Percentiles rank a stretch among this genome's conserved stretches.
phyloP scores from a whole-genome alignment of 176 grass and related monocot genomes.

The Oropetium thomaeum region DNA sequence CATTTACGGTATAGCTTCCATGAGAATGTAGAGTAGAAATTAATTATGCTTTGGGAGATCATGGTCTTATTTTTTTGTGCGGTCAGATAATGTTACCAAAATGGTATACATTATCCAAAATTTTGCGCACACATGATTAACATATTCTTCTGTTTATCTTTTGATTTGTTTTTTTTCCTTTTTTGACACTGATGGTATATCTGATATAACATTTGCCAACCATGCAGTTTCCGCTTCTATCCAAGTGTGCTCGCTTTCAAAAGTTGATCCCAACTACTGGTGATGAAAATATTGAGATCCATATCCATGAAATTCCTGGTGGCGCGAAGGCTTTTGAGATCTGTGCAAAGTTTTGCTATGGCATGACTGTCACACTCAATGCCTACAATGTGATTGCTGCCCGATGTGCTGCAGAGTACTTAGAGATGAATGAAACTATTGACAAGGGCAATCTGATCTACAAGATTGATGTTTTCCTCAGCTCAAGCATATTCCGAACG shows the following conservation, averaged over 20 bases:
- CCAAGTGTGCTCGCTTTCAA: conserved; percentile 79
- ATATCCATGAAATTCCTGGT: conserved; percentile 78
- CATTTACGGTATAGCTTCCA: background rate
- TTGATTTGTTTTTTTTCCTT: background rate
- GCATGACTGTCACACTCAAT: conserved; percentile 79
- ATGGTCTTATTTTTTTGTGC: background rate
- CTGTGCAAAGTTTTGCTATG: conserved; percentile 96
- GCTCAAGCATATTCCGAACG: conserved; percentile 71
- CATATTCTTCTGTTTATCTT: background rate
- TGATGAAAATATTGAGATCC: conserved; percentile 66
- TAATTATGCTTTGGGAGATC: background rate
- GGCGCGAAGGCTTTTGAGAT: conserved; percentile 87
- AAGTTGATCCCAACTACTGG: conserved; percentile 64
- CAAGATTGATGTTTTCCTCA: conserved; percentile 90
- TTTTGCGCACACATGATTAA: background rate
- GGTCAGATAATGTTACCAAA: conserved; percentile 7
- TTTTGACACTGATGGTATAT: background rate
- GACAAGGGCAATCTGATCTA: conserved; percentile 97
- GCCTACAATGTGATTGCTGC: conserved; percentile 85
- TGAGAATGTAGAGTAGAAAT: background rate
- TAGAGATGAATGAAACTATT: conserved; percentile 91
- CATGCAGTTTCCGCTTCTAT: conserved; percentile 88
- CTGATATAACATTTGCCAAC: background rate
- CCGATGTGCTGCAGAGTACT: conserved; percentile 83
- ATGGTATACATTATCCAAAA: background rate